Conservation (phyloP, 2,329 filamentous ascomycete species). For the Alternaria sp. region DNA sequence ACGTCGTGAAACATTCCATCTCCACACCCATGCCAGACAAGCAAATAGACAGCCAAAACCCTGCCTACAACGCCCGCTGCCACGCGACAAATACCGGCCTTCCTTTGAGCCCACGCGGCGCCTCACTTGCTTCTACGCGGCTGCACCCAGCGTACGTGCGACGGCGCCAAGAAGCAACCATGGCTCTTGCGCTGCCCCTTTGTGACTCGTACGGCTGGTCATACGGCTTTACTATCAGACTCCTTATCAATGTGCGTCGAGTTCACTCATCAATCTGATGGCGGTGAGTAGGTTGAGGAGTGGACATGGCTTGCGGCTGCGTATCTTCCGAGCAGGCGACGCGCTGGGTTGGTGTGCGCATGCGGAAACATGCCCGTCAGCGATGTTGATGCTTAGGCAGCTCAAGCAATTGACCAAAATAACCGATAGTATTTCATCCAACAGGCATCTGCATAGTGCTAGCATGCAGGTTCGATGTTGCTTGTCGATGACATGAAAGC, state of each 20-base stretch:
- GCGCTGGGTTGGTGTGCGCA: constrained; percentile 3
- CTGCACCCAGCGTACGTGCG: constrained; percentile 4
- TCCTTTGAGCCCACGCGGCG: constrained; percentile 5
- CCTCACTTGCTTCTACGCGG: background rate
- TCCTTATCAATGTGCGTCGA: constrained; percentile 6
- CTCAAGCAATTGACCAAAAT: constrained; percentile 11
- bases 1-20: constrained; percentile 8
- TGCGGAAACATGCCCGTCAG: background rate
- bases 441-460: background rate
- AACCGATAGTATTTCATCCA: constrained; percentile 3
- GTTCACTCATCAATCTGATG: background rate
- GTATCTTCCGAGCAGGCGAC: background rate
- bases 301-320: background rate
- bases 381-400: constrained; percentile 9
- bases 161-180: constrained; percentile 12
- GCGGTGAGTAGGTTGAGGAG: constrained; percentile 1
- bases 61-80: background rate
- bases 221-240: constrained; percentile 2
- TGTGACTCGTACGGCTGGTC: constrained; percentile 1
- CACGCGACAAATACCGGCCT: constrained; percentile 13
- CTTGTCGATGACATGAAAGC: background rate
- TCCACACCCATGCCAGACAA: constrained; percentile 8
- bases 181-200: constrained; percentile 10
- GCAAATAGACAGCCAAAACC: constrained; percentile 8
- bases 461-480: background rate